phyloP scores from a whole-genome alignment of 352 stramenopile species.

The Aphanomyces astaci region DNA sequence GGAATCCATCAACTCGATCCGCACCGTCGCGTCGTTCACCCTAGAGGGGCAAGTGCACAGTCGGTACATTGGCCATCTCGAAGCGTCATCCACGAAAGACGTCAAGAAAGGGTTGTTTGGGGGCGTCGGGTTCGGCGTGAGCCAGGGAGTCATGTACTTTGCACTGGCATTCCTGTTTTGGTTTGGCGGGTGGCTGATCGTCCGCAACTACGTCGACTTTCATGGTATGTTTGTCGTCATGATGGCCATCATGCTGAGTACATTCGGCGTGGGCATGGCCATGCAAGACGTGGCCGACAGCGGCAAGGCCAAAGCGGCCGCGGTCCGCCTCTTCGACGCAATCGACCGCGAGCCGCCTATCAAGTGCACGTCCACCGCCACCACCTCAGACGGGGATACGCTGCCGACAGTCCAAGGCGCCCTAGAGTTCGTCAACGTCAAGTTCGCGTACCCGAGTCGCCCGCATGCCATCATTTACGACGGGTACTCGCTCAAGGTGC shows the following conservation, averaged over 20 bases:
- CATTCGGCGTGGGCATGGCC: constrained; percentile 32
- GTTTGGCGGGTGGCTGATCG: constrained; percentile 51
- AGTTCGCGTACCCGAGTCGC: constrained; percentile 43
- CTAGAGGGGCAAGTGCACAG: constrained; percentile 37
- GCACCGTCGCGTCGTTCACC: constrained; percentile 50
- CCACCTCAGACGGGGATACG: constrained; percentile 4
- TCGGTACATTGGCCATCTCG: constrained; percentile 33
- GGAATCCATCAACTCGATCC: constrained; percentile 40
- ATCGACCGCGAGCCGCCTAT: constrained; percentile 40
- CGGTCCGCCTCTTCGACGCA: constrained; percentile 36
- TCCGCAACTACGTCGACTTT: constrained; percentile 46
- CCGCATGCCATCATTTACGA: constrained; percentile 56
- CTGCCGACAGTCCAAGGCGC: constrained; percentile 27
- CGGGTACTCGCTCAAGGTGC: constrained; percentile 65
- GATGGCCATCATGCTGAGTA: constrained; percentile 57
- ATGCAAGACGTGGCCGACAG: constrained; percentile 31
- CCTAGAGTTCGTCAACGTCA: constrained; percentile 38
- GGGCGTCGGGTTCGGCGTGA: constrained; percentile 55
- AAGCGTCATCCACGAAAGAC: constrained; percentile 31
- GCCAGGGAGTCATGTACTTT: constrained; percentile 60
- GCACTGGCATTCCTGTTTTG: constrained; percentile 68
- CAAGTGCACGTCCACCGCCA: constrained; percentile 14
- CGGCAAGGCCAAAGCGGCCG: constrained; percentile 28
- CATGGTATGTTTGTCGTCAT: constrained; percentile 66
- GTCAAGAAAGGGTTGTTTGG: constrained; percentile 41